These are phyloP conservation scores for Lactifluus volemus DNA, from an alignment of 768 basidiomycete genomes.

Conservation along the genomic window DNA sequence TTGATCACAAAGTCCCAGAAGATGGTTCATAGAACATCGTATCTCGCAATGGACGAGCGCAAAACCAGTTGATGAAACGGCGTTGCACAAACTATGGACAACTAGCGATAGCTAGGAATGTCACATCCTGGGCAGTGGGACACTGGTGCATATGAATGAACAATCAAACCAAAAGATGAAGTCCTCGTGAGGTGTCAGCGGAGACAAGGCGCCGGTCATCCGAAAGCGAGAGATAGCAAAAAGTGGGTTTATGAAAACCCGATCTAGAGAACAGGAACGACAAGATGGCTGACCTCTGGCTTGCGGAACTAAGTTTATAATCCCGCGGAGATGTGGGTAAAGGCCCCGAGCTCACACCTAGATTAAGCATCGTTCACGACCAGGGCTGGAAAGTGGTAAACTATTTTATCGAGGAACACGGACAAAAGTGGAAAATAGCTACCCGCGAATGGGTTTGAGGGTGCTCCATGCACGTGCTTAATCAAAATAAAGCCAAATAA, in stretches of 20 bases:
- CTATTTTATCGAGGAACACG: neutral
- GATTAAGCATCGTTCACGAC: neutral
- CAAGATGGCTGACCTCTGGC: neutral
- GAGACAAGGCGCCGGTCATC: conserved; percentile 1
- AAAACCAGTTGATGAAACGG: conserved; percentile 11
- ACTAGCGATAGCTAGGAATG: neutral
- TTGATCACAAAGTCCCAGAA: neutral
- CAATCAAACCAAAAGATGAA: neutral
- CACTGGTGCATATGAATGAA: neutral
- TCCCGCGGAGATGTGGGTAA: neutral
- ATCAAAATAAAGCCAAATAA: neutral
- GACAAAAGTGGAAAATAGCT: neutral
- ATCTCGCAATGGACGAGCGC: neutral
- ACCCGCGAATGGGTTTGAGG: neutral
- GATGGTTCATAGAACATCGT: neutral
- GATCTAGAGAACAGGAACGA: neutral
- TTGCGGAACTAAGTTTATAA: neutral
- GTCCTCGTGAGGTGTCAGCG: neutral
- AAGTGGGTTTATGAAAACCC: neutral
- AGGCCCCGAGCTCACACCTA: neutral
- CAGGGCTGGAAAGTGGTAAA: neutral
- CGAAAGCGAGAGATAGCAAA: neutral
- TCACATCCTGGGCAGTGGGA: neutral
- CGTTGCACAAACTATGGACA: conserved; percentile 6
- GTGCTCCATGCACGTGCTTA: neutral